Percentiles rank a stretch among this genome's conserved stretches.
These are phyloP conservation scores for Diaporthe ilicicola DNA, from an alignment of 2,329 filamentous ascomycete genomes.

Conservation along the genomic window DNA sequence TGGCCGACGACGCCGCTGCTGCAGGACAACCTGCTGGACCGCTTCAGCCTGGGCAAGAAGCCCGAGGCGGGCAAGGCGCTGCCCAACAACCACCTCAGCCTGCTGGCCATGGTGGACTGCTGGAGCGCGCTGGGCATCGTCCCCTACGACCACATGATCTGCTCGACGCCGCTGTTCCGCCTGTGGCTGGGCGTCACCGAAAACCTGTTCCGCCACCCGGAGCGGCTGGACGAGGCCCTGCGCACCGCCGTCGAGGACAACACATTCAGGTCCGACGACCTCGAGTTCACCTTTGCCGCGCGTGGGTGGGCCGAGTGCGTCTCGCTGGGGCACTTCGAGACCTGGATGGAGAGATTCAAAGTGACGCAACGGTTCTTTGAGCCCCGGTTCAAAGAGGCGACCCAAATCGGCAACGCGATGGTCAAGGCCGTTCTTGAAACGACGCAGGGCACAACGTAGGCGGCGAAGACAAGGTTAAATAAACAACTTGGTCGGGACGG, in stretches of 20 bases:
- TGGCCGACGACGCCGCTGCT: conserved; percentile 74
- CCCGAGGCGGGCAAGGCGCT: conserved; percentile 52
- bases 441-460: conserved; percentile 48
- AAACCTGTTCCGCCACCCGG: conserved; percentile 87
- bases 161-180: conserved; percentile 95
- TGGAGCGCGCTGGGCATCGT: conserved; percentile 95
- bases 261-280: conserved; percentile 91
- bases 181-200: conserved; percentile 98
- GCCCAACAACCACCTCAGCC: conserved; percentile 91
- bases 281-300: conserved; percentile 98
- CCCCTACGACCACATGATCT: conserved; percentile 99
- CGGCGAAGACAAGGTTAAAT: not conserved
- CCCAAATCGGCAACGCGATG: conserved; percentile 92
- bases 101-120: conserved; percentile 97
- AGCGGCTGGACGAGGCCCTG: conserved; percentile 84
- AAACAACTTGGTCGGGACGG: conserved; percentile 2
- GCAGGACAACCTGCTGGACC: conserved; percentile 85
- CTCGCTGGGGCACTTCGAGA: conserved; percentile 88
- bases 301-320: conserved; percentile 96
- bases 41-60: conserved; percentile 82
- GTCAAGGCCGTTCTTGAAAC: conserved; percentile 94
- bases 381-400: conserved; percentile 87
- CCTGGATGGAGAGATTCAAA: conserved; percentile 90
- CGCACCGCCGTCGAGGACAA: conserved; percentile 88
- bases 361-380: conserved; percentile 92